Percentiles rank a stretch among this genome's conserved stretches.
Evolutionary conservation across 805 yeast species (phyloP).

Genomic region (Teunomyces stri): DNA sequence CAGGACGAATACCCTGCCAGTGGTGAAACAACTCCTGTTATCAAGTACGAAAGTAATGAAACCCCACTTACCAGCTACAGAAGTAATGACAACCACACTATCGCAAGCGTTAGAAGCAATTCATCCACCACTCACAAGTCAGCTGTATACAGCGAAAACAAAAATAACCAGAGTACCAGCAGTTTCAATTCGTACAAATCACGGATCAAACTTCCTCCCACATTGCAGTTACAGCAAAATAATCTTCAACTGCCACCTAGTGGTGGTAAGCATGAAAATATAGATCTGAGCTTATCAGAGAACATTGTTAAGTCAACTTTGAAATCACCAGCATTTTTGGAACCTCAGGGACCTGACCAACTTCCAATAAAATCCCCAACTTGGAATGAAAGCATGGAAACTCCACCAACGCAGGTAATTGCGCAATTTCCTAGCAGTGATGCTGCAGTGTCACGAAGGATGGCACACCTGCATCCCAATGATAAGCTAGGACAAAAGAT

Average conservation of each 20-base stretch:
- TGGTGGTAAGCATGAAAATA: background rate
- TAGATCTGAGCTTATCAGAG: background rate
- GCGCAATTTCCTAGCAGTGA: slow-evolving; percentile 6
- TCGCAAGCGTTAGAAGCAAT: slow-evolving; percentile 7
- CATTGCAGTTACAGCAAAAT: slow-evolving; percentile 19
- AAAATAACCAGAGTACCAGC: slow-evolving; percentile 18
- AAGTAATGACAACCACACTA: slow-evolving; percentile 4
- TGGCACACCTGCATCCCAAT: background rate
- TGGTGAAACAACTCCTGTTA: background rate
- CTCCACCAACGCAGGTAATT: slow-evolving; percentile 8
- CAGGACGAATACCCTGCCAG: background rate
- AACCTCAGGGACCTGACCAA: slow-evolving; percentile 2
- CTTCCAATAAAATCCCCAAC: slow-evolving; percentile 2
- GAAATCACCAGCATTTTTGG: slow-evolving; percentile 5
- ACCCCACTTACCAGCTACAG: slow-evolving; percentile 2
- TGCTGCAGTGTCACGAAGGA: background rate
- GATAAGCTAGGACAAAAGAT: background rate
- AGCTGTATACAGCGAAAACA: slow-evolving; percentile 1
- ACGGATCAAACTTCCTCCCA: slow-evolving; percentile 31
- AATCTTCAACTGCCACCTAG: background rate
- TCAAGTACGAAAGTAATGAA: slow-evolving; percentile 1
- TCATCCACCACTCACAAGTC: slow-evolving; percentile 4
- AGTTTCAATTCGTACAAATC: slow-evolving; percentile 30
- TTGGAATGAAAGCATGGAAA: slow-evolving; percentile 3
- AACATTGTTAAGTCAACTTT: slow-evolving; percentile 1